A percentile compares a stretch with the other conserved stretches of the same genome.
These are phyloP conservation scores for Santalum album DNA, from an alignment of 164 flowering plant genomes.

Conservation along the genomic window DNA sequence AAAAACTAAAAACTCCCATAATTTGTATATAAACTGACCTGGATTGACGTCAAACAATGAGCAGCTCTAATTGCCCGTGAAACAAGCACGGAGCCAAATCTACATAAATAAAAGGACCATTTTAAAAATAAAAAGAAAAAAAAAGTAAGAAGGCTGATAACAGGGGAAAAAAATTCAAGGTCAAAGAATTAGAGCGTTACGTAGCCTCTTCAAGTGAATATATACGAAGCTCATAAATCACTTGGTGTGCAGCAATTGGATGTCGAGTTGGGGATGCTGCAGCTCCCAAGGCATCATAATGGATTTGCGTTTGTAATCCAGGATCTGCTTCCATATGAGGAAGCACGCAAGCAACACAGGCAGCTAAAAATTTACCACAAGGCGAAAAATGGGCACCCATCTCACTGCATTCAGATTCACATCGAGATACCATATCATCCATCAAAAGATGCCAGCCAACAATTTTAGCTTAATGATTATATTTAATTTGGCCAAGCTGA, in stretches of 20 bases:
- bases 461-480: no score
- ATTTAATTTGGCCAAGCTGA: no score
- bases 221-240: conserved; percentile 92
- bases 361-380: conserved; percentile 96
- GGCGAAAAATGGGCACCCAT: conserved; percentile 99
- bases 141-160: background rate
- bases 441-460: background rate
- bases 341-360: conserved; percentile 89
- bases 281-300: conserved; percentile 49
- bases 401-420: conserved; percentile 50
- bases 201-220: conserved; percentile 96
- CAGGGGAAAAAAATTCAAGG: background rate
- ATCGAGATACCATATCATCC: background rate
- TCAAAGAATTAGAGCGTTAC: conserved; percentile 29
- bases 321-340: conserved; percentile 77
- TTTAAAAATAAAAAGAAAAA: background rate
- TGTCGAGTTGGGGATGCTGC: conserved; percentile 95
- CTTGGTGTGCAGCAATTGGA: conserved; percentile 83
- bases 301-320: conserved; percentile 45
- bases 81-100: conserved; percentile 81
- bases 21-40: conserved; percentile 45
- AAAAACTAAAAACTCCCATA: background rate
- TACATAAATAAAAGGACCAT: conserved; percentile 15
- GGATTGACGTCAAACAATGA: conserved; percentile 97
- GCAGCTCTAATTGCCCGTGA: conserved; percentile 98